These are phyloP conservation scores for Apophysomyces trapeziformis DNA, from an alignment of 371 early-diverging fungal species.

Conservation along the genomic window DNA sequence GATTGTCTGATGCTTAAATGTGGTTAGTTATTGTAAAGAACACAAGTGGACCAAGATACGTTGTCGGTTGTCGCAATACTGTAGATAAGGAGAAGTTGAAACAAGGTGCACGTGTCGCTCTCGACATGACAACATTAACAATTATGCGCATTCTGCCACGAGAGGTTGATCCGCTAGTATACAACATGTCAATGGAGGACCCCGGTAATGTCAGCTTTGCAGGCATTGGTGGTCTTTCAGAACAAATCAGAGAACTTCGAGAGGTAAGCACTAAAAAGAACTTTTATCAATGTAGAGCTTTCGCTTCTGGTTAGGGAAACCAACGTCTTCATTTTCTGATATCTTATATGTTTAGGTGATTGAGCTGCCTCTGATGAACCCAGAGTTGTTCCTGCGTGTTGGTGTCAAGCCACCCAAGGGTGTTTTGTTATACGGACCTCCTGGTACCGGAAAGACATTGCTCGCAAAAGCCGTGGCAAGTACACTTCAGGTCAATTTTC, in stretches of 20 bases:
- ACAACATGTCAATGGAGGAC: conserved; percentile 99
- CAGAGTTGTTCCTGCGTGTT: conserved; percentile 98
- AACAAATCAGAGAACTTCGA: conserved; percentile 98
- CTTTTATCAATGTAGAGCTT: no score
- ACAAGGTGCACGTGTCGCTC: conserved; percentile 95
- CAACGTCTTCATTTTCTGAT: no score
- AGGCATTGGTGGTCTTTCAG: conserved; percentile 96
- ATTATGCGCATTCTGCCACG: conserved; percentile 99
- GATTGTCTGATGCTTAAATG: neutral
- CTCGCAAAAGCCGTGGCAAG: conserved; percentile 98
- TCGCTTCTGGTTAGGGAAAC: no score
- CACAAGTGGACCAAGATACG: conserved; percentile 98
- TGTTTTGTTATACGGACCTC: conserved; percentile 98
- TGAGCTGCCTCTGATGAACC: conserved; percentile 98
- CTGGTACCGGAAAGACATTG: conserved; percentile 93
- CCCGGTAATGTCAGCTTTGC: conserved; percentile 97
- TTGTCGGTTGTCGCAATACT: conserved; percentile 97
- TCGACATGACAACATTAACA: conserved; percentile 99
- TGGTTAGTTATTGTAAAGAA: conserved; percentile 96
- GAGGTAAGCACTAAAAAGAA: conserved; percentile 65
- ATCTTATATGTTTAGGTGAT: conserved; percentile 70
- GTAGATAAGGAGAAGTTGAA: conserved; percentile 94
- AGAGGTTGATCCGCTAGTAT: conserved; percentile 99
- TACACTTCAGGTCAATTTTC: conserved; percentile 95
- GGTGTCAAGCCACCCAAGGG: conserved; percentile 99